Evolutionary conservation across 2,329 filamentous ascomycete species (phyloP), one percentile per base, ranked within the genome.

Genomic region (Cladosporium halotolerans): DNA sequence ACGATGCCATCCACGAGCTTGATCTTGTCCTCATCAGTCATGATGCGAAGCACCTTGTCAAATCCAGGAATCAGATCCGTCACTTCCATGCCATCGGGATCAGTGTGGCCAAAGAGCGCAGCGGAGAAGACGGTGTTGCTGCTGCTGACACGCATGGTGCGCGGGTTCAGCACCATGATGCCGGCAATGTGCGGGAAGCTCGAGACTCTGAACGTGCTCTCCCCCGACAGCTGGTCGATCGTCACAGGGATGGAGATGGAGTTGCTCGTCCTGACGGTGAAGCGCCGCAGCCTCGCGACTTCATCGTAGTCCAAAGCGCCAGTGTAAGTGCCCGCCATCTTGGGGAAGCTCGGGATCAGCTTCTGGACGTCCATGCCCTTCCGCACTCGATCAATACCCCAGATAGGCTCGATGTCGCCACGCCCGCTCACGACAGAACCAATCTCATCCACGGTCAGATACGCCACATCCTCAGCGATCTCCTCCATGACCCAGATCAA

Each of bases 401-500:
- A 99, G 48, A 97, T 95, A 18, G 85, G 81, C 53, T 84, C 82
- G n/a, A 82, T 81, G n/a, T 86, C 81, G n/a, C 92, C 92, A 2
- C 79, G 78, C 36, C 87, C 78, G 48, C 79, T 82, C 28, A 82
- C 78, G 14, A 96, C 80, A 41, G 80, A 78, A 40, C 89, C 90
- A 28, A 89, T 84, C 53, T 90, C 85, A 65, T 95, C 88, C 16
- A 95, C 78, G 9, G 77, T 79, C 41, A 99, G 72, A 56, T 83
- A 81, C 3, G 88, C 90, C 38, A 93, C 85, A 67, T 99, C 91
- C 71, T 99, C 93, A 52, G 92, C 89, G 56, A 99, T 97, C 71
- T 99, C 93, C 69, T 99, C 93, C 2, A 99, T 73, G 8, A 99
- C 93, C 93, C 93, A 99, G 56, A 99, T 97, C 55, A 99, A 73